Base-by-base conservation (phyloP, 345 rosid genomes). In the Dipteronia dyeriana region DNA sequence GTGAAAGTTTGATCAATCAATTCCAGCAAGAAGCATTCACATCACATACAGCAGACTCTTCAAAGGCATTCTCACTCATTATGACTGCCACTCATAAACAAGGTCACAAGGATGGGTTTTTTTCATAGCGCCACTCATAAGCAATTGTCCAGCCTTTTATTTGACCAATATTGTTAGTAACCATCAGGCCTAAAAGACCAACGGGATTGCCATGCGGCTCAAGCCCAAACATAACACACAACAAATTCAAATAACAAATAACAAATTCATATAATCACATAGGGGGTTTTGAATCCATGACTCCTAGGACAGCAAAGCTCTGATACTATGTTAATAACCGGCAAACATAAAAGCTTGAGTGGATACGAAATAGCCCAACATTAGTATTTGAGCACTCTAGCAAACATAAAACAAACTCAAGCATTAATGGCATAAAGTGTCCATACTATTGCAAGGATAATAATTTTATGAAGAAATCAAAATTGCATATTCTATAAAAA, bases 1-100 rank as follows among this genome's bases (percentile, higher is more conserved):
- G 4, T 34, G 9, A 31, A 10, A 63, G 7, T 26, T 16, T 38
- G 57, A 12, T 54, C 17, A 67, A 56, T 41, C 45, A 34, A 41
- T 41, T 76, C 51, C 38, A 41, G 45, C 31, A 76, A 23, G 19
- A 34, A 41, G 67, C 5, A 11, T 56, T 22, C 17, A 67, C 16
- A 76, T 56, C 53, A 56, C 63, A 34, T 68, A 76, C 2, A 45
- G 57, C 25, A 43, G 25, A 39, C 54, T 39, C 76, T 59, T 51
- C 20, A 1, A 72, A 9, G 53, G 3, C 43, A 73, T 49, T 41
- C 75, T 38, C n/a, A 31, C 38, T n/a, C 62, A 47, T 67, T 2
- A 49, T 43, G 39, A 70, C 9, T 14, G 67, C 53, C 57, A 39
- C 29, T 19, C 62, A 34, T 43, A 31, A 43, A 34, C 62, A 59